These are phyloP conservation scores for Populus euphratica DNA, from an alignment of 345 rosid genomes.

Conservation along the genomic window DNA sequence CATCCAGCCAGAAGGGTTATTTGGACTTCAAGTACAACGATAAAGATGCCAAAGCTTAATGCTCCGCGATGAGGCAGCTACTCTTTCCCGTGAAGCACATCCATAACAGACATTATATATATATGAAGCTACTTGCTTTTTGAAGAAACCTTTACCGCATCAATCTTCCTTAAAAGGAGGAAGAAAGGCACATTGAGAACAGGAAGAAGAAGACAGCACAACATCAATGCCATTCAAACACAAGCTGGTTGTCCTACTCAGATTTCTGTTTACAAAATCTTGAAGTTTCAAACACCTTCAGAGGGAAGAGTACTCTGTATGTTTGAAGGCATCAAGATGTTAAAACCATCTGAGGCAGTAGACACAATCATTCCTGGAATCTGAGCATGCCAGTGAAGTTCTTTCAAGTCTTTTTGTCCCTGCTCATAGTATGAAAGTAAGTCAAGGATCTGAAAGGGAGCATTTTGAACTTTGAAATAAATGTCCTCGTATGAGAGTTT, in stretches of 20 bases:
- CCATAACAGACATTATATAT: background rate
- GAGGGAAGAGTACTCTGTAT: slow-evolving; percentile 83
- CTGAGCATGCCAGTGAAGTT: slow-evolving; percentile 91
- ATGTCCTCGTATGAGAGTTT: background rate
- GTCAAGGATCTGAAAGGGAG: background rate
- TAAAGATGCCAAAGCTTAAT: background rate
- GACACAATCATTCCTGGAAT: slow-evolving; percentile 90
- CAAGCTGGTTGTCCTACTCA: background rate
- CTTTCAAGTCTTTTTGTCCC: slow-evolving; percentile 96
- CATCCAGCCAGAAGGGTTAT: background rate
- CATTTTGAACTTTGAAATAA: background rate
- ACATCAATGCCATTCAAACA: background rate
- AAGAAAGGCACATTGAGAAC: background rate
- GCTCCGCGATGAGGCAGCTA: background rate
- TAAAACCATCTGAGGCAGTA: slow-evolving; percentile 81
- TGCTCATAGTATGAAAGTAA: slow-evolving; percentile 22
- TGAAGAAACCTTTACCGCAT: background rate
- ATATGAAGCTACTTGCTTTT: background rate
- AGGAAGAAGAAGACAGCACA: background rate
- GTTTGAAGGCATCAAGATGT: slow-evolving; percentile 88
- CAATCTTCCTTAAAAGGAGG: background rate
- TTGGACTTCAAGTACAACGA: background rate
- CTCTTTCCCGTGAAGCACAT: background rate
- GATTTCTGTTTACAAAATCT: background rate
- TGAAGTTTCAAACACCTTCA: slow-evolving; percentile 9